Conservation (phyloP, 805 yeast genomes). For the Wickerhamomyces sydowiorum region DNA sequence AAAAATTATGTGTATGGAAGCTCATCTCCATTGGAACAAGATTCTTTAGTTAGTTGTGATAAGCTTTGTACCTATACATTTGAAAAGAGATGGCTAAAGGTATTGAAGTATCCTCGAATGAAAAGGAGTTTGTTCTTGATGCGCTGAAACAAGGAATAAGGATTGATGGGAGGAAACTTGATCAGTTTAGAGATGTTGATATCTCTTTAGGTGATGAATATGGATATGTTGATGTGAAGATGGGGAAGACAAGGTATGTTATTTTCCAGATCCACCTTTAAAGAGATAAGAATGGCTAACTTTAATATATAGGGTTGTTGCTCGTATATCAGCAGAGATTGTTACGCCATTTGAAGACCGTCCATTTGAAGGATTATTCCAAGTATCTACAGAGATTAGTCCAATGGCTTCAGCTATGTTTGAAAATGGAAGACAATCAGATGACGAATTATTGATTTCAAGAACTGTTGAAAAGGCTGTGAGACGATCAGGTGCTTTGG, state of each 20-base stretch:
- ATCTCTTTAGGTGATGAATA: slow-evolving; percentile 62
- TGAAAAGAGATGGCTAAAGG: slow-evolving; percentile 59
- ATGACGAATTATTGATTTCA: slow-evolving; percentile 74
- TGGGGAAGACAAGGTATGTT: slow-evolving; percentile 59
- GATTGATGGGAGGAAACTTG: slow-evolving; percentile 61
- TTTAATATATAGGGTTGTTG: slow-evolving; percentile 42
- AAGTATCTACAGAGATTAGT: slow-evolving; percentile 77
- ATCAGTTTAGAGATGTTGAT: slow-evolving; percentile 59
- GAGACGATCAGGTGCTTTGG: slow-evolving; percentile 84
- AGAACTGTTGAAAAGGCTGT: slow-evolving; percentile 89
- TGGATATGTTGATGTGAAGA: slow-evolving; percentile 73
- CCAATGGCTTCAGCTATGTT: slow-evolving; percentile 88
- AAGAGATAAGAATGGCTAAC: too few species aligned
- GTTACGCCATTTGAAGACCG: slow-evolving; percentile 81
- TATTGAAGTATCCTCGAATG: slow-evolving; percentile 58
- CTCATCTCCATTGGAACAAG: too few species aligned
- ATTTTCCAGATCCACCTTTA: too few species aligned
- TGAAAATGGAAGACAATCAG: slow-evolving; percentile 64
- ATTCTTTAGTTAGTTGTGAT: too few species aligned
- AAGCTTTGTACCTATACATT: too few species aligned
- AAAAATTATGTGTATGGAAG: too few species aligned
- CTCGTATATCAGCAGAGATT: slow-evolving; percentile 70
- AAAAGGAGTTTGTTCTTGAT: slow-evolving; percentile 53
- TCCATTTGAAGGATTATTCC: slow-evolving; percentile 89
- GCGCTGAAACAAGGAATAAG: slow-evolving; percentile 60